A percentile compares a stretch with the other conserved stretches of the same genome.
phyloP scores from a whole-genome alignment of 2,329 filamentous ascomycete genomes.

The Didymella segeticola region DNA sequence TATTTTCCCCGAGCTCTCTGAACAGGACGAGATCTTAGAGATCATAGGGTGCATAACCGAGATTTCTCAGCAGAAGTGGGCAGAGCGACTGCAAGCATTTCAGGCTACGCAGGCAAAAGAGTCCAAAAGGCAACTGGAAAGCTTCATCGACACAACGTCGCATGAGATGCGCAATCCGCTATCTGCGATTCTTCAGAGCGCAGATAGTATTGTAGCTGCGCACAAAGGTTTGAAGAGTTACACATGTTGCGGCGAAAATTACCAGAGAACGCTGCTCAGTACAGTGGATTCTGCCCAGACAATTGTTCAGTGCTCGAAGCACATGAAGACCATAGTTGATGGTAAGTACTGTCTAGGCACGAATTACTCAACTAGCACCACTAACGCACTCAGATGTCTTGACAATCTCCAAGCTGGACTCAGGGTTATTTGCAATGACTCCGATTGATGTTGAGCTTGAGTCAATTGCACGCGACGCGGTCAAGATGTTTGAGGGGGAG shows the following conservation, averaged over 20 bases:
- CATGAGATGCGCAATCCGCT: constrained; percentile 55
- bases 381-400: constrained; percentile 44
- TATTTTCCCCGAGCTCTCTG: constrained; percentile 36
- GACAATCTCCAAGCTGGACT: constrained; percentile 55
- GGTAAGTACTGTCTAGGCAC: constrained; percentile 21
- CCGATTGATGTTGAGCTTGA: constrained; percentile 49
- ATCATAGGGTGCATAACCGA: constrained; percentile 48
- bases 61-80: constrained; percentile 47
- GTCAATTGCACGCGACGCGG: constrained; percentile 40
- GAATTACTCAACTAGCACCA: background rate
- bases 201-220: constrained; percentile 42
- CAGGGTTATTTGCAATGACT: constrained; percentile 50
- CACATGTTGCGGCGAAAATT: constrained; percentile 14
- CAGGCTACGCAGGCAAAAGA: constrained; percentile 32
- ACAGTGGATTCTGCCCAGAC: constrained; percentile 50
- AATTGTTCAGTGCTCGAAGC: constrained; percentile 53
- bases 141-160: constrained; percentile 46
- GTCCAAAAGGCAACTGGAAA: constrained; percentile 28
- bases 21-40: constrained; percentile 31
- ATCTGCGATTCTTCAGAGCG: constrained; percentile 52
- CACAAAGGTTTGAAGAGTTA: constrained; percentile 16
- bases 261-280: constrained; percentile 24
- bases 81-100: constrained; percentile 39
- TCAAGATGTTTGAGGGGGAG: constrained; percentile 50
- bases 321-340: constrained; percentile 56